A percentile compares a stretch with the other conserved stretches of the same genome.
Evolutionary conservation across 768 basidiomycete genomes (phyloP).

Genomic region (Boletales sp.): DNA sequence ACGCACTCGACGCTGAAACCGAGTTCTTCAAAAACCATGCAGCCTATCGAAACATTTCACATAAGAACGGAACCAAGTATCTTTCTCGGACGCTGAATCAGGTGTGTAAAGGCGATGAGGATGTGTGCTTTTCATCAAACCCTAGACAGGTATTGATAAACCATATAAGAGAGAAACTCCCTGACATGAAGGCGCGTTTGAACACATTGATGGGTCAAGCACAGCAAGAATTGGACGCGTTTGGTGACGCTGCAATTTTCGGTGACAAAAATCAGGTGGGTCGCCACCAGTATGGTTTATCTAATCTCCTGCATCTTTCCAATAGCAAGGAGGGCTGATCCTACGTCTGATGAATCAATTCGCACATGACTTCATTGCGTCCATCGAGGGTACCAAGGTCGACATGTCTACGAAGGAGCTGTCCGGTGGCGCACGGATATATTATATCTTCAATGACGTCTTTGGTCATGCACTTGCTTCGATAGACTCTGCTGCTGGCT

Average conservation of each 20-base stretch:
- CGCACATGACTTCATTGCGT: conserved; percentile 93
- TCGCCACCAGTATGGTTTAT: background rate
- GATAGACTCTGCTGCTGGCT: conserved; percentile 86
- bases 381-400: conserved; percentile 94
- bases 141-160: conserved; percentile 84
- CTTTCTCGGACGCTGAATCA: conserved; percentile 92
- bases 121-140: background rate
- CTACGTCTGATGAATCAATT: conserved; percentile 98
- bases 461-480: conserved; percentile 89
- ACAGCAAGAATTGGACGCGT: conserved; percentile 95
- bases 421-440: conserved; percentile 95
- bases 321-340: conserved; percentile 80
- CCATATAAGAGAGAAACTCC: conserved; percentile 97
- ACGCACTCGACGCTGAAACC: conserved; percentile 78
- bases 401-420: conserved; percentile 98
- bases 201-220: conserved; percentile 99
- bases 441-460: conserved; percentile 99
- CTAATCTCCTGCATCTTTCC: conserved; percentile 12
- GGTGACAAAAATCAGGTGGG: conserved; percentile 83
- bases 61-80: conserved; percentile 96
- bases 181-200: conserved; percentile 97
- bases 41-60: conserved; percentile 92
- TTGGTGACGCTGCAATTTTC: conserved; percentile 88
- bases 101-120: conserved; percentile 41
- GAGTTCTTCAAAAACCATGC: conserved; percentile 91